Evolutionary conservation across 139 green algal species (phyloP).

Genomic region (Micractinium conductrix): DNA sequence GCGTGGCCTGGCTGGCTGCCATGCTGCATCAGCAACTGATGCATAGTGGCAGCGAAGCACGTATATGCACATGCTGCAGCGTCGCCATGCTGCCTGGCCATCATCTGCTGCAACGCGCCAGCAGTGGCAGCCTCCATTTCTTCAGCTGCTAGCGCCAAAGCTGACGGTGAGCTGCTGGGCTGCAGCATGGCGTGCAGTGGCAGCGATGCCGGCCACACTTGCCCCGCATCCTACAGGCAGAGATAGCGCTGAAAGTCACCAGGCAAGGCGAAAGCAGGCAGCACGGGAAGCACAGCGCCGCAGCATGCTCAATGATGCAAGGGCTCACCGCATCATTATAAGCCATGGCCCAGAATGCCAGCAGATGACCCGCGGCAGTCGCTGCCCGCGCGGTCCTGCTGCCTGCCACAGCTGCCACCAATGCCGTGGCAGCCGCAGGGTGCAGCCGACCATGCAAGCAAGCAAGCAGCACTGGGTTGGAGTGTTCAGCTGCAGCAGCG

Average conservation of each 20-base stretch:
- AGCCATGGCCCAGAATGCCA: not conserved
- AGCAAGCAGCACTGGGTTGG: not conserved
- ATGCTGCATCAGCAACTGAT: not conserved
- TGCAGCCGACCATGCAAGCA: slow-evolving; percentile 18
- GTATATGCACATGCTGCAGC: not conserved
- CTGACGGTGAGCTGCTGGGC: too few species aligned
- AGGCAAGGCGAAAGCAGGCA: too few species aligned
- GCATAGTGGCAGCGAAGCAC: not conserved
- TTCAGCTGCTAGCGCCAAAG: not conserved
- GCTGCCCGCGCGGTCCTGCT: not conserved
- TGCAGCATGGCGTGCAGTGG: too few species aligned
- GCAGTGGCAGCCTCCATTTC: not conserved
- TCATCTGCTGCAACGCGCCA: not conserved
- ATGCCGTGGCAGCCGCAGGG: not conserved
- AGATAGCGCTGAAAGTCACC: too few species aligned
- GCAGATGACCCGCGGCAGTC: not conserved
- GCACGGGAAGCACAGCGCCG: not conserved
- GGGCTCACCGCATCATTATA: not conserved
- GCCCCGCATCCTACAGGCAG: not conserved
- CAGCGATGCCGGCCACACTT: too few species aligned
- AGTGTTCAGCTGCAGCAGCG: not conserved
- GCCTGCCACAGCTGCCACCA: slow-evolving; percentile 13
- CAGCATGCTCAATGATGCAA: not conserved
- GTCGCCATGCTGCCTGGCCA: not conserved
- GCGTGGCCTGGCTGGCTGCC: too few species aligned